Conservation (phyloP, 176 grass and related monocot species). For the Cenchrus fungigraminus region DNA sequence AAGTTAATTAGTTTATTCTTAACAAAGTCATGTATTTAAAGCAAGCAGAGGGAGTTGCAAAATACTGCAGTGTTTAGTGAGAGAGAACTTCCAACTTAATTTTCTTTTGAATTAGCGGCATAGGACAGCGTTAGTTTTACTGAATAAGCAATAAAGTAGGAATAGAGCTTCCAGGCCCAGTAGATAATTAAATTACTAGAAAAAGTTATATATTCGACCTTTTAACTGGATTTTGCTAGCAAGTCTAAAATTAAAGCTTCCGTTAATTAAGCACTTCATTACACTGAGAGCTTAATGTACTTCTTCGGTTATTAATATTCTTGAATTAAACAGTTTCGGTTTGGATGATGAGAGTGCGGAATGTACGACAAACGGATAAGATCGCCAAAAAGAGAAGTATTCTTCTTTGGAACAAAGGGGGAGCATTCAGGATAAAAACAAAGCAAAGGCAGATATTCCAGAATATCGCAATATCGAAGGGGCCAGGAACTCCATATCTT, state of each 20-base stretch:
- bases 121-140: no score
- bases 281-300: neutral
- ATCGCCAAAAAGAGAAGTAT: slow-evolving; percentile 2
- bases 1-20: no score
- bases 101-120: neutral
- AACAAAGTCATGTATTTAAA: no score
- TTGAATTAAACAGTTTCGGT: neutral
- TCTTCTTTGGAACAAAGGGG: slow-evolving; percentile 29
- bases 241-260: neutral
- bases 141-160: neutral
- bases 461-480: slow-evolving; percentile 7
- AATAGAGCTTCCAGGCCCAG: no score
- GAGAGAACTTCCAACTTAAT: neutral
- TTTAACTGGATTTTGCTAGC: neutral
- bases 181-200: neutral
- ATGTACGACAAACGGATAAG: slow-evolving; percentile 5
- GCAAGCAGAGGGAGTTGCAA: no score
- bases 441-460: slow-evolving; percentile 19
- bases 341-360: slow-evolving; percentile 11
- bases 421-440: neutral
- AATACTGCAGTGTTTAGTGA: neutral
- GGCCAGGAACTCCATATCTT: slow-evolving; percentile 31
- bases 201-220: neutral
- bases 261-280: neutral
- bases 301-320: neutral